Percentiles rank a stretch among this genome's conserved stretches.
These are phyloP conservation scores for Calocera viscosa DNA, from an alignment of 768 basidiomycete species.

Conservation along the genomic window DNA sequence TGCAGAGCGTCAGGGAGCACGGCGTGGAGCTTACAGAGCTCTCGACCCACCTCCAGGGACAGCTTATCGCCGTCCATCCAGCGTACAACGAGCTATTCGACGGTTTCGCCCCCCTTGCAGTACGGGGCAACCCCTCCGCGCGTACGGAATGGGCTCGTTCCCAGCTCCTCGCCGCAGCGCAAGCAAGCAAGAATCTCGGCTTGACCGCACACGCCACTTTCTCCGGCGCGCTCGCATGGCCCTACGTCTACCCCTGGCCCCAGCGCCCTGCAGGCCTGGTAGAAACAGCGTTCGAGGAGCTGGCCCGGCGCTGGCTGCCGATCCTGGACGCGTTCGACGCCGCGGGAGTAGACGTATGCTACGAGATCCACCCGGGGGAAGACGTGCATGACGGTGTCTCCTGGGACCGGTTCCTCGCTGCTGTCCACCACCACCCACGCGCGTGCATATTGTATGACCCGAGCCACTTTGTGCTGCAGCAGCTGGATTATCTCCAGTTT, in stretches of 20 bases:
- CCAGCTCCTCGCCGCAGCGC: not conserved
- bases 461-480: not conserved
- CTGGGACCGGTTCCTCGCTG: not conserved
- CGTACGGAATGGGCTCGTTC: not conserved
- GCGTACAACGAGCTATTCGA: not conserved
- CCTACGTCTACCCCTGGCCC: not conserved
- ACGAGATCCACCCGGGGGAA: constrained; percentile 1
- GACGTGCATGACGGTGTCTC: not conserved
- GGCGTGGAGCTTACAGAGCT: not conserved
- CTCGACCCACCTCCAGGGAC: constrained; percentile 3
- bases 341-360: not conserved
- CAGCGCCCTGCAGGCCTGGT: not conserved
- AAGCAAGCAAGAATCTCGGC: not conserved
- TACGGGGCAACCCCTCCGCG: not conserved
- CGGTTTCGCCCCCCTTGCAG: not conserved
- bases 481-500: not conserved
- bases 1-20: not conserved
- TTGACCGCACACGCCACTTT: not conserved
- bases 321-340: constrained; percentile 8
- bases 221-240: constrained; percentile 4
- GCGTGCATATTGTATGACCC: constrained; percentile 4
- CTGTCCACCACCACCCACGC: not conserved
- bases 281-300: not conserved
- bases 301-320: not conserved
- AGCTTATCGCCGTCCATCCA: not conserved